A percentile compares a stretch with the other conserved stretches of the same genome.
Conservation (phyloP, 495 filamentous ascomycete genomes). For the Durotheca rogersii region DNA sequence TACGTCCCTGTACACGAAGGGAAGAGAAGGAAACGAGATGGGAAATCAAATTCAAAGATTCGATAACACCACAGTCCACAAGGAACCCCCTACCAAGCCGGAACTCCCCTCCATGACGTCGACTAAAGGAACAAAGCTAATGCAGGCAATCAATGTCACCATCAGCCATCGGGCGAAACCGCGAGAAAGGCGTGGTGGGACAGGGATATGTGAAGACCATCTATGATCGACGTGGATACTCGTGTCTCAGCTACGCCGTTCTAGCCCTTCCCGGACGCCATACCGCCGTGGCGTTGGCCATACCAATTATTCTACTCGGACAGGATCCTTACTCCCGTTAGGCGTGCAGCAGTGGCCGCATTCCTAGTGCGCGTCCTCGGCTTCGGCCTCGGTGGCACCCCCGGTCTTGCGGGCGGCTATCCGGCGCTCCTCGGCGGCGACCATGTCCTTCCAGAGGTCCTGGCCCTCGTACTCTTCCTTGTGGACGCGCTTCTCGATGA, state of each 20-base stretch:
- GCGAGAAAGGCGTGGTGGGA: not conserved
- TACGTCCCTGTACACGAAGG: conserved; percentile 24
- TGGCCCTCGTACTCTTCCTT: conserved; percentile 74
- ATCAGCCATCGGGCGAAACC: not conserved
- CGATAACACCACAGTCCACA: conserved; percentile 8
- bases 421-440: conserved; percentile 71
- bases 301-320: too few relatives aligned
- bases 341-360: conserved; percentile 1
- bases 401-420: conserved; percentile 57
- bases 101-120: conserved; percentile 20
- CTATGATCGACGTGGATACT: too few relatives aligned
- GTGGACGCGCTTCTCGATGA: conserved; percentile 70
- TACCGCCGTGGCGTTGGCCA: too few relatives aligned
- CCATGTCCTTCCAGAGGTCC: conserved; percentile 91
- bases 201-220: too few relatives aligned
- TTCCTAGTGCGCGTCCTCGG: not conserved
- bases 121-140: conserved; percentile 5
- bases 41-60: conserved; percentile 3
- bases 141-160: conserved; percentile 4
- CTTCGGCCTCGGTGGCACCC: conserved; percentile 28
- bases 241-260: too few relatives aligned
- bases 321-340: too few relatives aligned
- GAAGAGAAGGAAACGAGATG: conserved; percentile 9
- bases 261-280: too few relatives aligned
- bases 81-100: conserved; percentile 6